Evolutionary conservation across 176 grass and related monocot species (phyloP).

Genomic region (Bromus sterilis): DNA sequence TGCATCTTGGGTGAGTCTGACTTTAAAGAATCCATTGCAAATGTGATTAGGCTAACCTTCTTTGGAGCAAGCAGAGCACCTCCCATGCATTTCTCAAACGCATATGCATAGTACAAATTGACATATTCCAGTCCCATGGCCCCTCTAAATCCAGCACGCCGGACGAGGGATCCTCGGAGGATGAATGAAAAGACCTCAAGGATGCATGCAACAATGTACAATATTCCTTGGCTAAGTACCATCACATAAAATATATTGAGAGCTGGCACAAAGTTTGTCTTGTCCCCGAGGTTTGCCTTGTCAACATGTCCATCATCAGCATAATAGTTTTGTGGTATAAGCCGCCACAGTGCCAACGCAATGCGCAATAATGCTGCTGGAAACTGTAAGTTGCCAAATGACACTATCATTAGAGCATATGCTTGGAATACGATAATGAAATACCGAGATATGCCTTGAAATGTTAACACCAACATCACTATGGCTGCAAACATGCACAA

Average conservation of each 20-base stretch:
- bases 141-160: not conserved
- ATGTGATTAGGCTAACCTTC: not conserved
- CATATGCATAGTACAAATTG: not conserved
- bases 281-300: not conserved
- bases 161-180: not conserved
- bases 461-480: not conserved
- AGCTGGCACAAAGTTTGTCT: not conserved
- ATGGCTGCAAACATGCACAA: not conserved
- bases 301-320: not conserved
- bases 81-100: not conserved
- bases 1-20: not conserved
- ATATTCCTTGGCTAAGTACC: not conserved
- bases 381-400: constrained; percentile 17
- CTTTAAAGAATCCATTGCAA: not conserved
- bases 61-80: not conserved
- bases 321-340: not conserved
- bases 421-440: no score
- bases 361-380: not conserved
- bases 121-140: not conserved
- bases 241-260: not conserved
- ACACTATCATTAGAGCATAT: not conserved
- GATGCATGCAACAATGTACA: not conserved
- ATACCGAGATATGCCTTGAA: not conserved
- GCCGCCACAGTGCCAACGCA: not conserved
- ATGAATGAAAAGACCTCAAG: constrained; percentile 14